Evolutionary conservation across 805 yeast genomes (phyloP).

Genomic region (Ogataea methanolica): DNA sequence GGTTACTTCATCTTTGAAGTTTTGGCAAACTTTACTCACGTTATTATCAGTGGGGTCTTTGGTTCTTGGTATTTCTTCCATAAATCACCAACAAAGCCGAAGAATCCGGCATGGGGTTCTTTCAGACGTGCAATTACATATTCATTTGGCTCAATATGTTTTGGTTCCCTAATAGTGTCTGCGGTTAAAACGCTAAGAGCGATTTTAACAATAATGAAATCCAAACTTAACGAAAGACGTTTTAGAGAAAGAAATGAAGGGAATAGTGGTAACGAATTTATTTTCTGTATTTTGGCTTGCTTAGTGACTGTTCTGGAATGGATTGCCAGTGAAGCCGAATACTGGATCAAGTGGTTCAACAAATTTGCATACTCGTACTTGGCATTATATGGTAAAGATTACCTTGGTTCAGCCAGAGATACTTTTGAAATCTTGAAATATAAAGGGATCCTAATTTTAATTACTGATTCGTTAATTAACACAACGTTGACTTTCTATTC

Average conservation of each 20-base stretch:
- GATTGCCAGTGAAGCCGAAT: conserved; percentile 37
- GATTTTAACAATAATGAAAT: conserved; percentile 46
- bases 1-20: conserved; percentile 85
- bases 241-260: conserved; percentile 42
- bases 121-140: conserved; percentile 73
- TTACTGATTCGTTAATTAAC: conserved; percentile 78
- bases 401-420: conserved; percentile 70
- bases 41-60: conserved; percentile 75
- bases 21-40: conserved; percentile 73
- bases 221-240: conserved; percentile 26
- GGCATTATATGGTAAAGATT: conserved; percentile 81
- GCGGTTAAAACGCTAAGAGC: conserved; percentile 62
- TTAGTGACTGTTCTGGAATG: conserved; percentile 63
- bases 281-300: conserved; percentile 44
- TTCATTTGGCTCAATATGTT: conserved; percentile 86
- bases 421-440: conserved; percentile 73
- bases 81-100: conserved; percentile 53
- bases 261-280: conserved; percentile 35
- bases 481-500: conserved; percentile 77
- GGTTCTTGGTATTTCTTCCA: conserved; percentile 87
- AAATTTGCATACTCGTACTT: conserved; percentile 85
- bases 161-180: conserved; percentile 74
- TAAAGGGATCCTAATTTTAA: conserved; percentile 80
- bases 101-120: conserved; percentile 75
- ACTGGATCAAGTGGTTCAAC: conserved; percentile 70